Base-by-base conservation (phyloP, 2,329 filamentous ascomycete species). In the Zopfia rhizophila region DNA sequence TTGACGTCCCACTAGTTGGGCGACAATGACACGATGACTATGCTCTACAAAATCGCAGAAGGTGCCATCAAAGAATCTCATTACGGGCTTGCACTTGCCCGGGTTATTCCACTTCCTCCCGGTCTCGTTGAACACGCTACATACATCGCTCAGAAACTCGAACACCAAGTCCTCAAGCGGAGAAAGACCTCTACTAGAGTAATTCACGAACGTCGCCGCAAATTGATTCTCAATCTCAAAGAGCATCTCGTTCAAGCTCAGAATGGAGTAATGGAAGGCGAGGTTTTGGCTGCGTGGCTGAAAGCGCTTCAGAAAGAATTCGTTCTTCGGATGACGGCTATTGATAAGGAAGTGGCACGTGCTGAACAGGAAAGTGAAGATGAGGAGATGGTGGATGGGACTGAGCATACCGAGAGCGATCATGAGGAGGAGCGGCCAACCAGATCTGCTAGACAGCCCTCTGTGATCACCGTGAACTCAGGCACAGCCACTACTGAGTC, bases 41-140 rank as follows among this genome's bases (percentile, higher is more conserved):
- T 97, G 91, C 77, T 94, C 0, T 97, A 97, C 73, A 92, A 86
- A 53, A 82, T 97, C 25, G 79, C 83, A 0, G 81, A 87, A 11
- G 93, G 94, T 0, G 83, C 82, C 0, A 82, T 90, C 1, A 74
- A 83, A 44, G 85, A 90, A 42, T 77, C 84, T 32, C 85, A 91
- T 56, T 99, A 99, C 61, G 94, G 94, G 0, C 81, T 97, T n/a
- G 80, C 86, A 1, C 79, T 97, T 3, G 91, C 93, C 0, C 83
- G 84, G 22, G 82, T 91, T 0, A 79, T 94, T 17, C 86, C 88
- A 0, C 80, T 96, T 5, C 91, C 93, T 0, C 67, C 79, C 0
- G 72, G 73, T 1, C 83, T 96, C 3, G 75, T 96, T 2, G 74
- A 86, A 5, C 78, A 82, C 22, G 93, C 92, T 0, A 84, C 88